A percentile compares a stretch with the other conserved stretches of the same genome.
Conservation (phyloP, 805 yeast genomes). For the Schizosaccharomyces octosporus region DNA sequence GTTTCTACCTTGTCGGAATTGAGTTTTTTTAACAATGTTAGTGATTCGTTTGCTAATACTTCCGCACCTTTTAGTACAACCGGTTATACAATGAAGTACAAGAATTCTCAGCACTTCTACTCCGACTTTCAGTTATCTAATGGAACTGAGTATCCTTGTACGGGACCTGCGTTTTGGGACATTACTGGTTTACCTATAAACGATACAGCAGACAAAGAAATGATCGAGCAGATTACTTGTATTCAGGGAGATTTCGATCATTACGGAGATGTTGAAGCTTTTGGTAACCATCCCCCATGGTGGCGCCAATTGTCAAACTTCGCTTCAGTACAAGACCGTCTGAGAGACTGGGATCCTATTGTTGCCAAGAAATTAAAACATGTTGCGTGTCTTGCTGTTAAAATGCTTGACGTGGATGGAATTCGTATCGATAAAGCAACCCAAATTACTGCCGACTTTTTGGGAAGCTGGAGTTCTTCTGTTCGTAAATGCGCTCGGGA, state of each 20-base stretch:
- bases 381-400: neutral
- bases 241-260: neutral
- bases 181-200: neutral
- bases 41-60: neutral
- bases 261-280: conserved; percentile 1
- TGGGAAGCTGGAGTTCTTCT: neutral
- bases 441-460: neutral
- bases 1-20: neutral
- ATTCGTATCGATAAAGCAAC: conserved; percentile 1
- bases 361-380: neutral
- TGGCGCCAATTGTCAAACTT: conserved; percentile 1
- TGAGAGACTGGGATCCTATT: neutral
- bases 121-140: neutral
- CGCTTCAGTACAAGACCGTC: conserved; percentile 1
- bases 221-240: neutral
- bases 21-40: neutral
- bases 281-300: conserved; percentile 2
- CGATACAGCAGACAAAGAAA: neutral
- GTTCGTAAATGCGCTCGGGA: neutral
- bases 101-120: neutral
- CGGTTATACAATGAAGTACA: neutral
- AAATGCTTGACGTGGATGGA: conserved; percentile 1
- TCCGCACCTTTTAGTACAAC: neutral
- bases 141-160: neutral
- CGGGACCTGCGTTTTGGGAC: neutral